Evolutionary conservation across 306 rosid genomes (phyloP).

Genomic region (Dicorynia guianensis): DNA sequence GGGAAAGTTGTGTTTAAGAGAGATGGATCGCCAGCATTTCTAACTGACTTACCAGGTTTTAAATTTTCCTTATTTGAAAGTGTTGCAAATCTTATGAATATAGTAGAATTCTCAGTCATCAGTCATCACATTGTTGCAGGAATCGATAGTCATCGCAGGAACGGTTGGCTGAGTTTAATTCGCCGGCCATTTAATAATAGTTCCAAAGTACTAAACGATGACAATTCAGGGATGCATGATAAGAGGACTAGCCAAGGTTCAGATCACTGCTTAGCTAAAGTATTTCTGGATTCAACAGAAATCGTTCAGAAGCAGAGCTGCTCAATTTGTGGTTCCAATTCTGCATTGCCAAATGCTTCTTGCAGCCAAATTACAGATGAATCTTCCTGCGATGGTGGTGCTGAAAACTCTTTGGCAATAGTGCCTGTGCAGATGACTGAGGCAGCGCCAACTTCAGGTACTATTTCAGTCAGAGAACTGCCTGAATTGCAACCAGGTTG

Average conservation of each 20-base stretch:
- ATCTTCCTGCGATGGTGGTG: constrained; percentile 44
- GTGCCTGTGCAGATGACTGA: constrained; percentile 66
- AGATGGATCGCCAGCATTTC: constrained; percentile 48
- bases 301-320: constrained; percentile 49
- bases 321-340: constrained; percentile 57
- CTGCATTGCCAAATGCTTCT: constrained; percentile 45
- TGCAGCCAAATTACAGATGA: constrained; percentile 50
- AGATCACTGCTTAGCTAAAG: constrained; percentile 63
- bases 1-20: constrained; percentile 81
- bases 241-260: constrained; percentile 36
- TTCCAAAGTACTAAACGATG: constrained; percentile 61
- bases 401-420: constrained; percentile 70
- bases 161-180: constrained; percentile 59
- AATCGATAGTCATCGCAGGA: constrained; percentile 45
- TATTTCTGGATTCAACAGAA: constrained; percentile 52
- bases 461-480: constrained; percentile 45
- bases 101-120: constrained; percentile 29
- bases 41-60: constrained; percentile 60
- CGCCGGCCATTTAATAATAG: constrained; percentile 44
- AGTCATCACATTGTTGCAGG: constrained; percentile 53
- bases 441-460: constrained; percentile 38
- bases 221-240: constrained; percentile 35
- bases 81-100: constrained; percentile 18
- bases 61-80: neutral
- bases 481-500: constrained; percentile 86